These are phyloP conservation scores for Daldinia childiae DNA, from an alignment of 495 filamentous ascomycete species.

Conservation along the genomic window DNA sequence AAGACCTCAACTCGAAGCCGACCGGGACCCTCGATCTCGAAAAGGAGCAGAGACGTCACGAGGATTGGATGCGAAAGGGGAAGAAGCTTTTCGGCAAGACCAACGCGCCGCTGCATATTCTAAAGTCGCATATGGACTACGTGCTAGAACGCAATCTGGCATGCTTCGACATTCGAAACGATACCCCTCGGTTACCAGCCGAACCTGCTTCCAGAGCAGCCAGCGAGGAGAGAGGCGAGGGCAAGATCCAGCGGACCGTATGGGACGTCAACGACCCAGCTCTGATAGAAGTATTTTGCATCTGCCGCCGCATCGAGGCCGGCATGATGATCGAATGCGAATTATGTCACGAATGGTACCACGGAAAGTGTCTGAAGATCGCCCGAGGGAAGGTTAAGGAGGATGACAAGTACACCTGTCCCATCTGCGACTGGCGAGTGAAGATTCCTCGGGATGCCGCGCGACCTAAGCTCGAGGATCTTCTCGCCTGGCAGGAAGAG, in stretches of 20 bases:
- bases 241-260: conserved; percentile 47
- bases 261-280: conserved; percentile 59
- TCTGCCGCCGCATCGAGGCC: conserved; percentile 90
- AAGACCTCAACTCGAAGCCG: conserved; percentile 90
- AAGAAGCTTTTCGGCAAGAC: conserved; percentile 99
- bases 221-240: conserved; percentile 65
- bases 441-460: conserved; percentile 99
- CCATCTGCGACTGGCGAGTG: conserved; percentile 96
- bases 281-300: conserved; percentile 90
- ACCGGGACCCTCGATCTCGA: conserved; percentile 91
- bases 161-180: conserved; percentile 88
- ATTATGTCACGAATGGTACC: conserved; percentile 98
- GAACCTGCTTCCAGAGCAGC: conserved; percentile 91
- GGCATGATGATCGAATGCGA: conserved; percentile 99
- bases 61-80: conserved; percentile 98
- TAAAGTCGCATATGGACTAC: conserved; percentile 92
- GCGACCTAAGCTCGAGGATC: conserved; percentile 92
- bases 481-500: conserved; percentile 87
- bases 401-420: conserved; percentile 97
- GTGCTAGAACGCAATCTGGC: conserved; percentile 86
- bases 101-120: conserved; percentile 94
- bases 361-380: conserved; percentile 98
- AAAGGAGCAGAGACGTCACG: conserved; percentile 92
- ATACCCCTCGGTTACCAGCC: conserved; percentile 87
- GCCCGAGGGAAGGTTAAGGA: conserved; percentile 97